These are phyloP conservation scores for Sindora glabra DNA, from an alignment of 306 rosid genomes.

Conservation along the genomic window DNA sequence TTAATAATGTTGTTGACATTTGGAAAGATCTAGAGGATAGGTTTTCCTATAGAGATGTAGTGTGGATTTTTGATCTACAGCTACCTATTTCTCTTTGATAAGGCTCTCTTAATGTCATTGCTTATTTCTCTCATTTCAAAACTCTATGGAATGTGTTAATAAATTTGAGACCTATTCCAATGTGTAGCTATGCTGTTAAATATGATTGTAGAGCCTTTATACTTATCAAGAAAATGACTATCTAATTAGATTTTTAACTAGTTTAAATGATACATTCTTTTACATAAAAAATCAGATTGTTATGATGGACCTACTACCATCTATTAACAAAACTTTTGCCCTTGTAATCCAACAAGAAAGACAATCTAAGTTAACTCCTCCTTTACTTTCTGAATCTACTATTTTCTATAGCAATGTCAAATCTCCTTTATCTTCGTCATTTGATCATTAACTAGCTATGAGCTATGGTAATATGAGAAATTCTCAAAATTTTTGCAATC, in stretches of 20 bases:
- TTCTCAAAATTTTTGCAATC: not conserved
- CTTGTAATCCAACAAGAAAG: not conserved
- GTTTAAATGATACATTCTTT: too few relatives aligned
- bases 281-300: too few relatives aligned
- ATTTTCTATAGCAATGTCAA: not conserved
- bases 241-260: too few relatives aligned
- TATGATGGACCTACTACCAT: not conserved
- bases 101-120: not conserved
- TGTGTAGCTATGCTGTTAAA: not conserved
- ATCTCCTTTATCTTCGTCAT: too few relatives aligned
- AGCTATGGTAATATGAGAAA: not conserved
- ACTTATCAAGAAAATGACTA: too few relatives aligned
- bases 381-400: not conserved
- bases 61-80: too few relatives aligned
- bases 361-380: not conserved
- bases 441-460: too few relatives aligned
- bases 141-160: not conserved
- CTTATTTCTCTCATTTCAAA: not conserved
- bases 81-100: too few relatives aligned
- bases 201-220: not conserved
- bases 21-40: too few relatives aligned
- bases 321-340: not conserved
- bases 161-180: not conserved
- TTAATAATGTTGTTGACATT: too few relatives aligned
- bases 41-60: too few relatives aligned